phyloP scores from a whole-genome alignment of 441 rosid genomes.

The Flueggea neowawraea region DNA sequence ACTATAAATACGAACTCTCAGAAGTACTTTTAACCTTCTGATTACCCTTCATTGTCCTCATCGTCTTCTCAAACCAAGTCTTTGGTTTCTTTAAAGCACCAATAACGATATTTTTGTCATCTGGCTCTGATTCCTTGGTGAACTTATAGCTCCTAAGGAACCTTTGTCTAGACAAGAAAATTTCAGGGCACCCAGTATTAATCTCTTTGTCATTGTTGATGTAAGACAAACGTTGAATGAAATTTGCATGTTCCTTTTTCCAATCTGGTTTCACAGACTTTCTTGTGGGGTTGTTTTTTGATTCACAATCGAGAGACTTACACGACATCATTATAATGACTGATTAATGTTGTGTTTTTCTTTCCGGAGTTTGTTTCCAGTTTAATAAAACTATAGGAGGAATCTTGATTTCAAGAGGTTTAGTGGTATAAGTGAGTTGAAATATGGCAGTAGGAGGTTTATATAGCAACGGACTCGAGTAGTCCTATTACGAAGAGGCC shows the following conservation, averaged over 20 bases:
- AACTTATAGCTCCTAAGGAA: constrained; percentile 19
- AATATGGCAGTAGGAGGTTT: no score
- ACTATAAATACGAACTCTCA: not conserved
- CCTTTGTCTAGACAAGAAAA: constrained; percentile 11
- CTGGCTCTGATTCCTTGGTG: constrained; percentile 7
- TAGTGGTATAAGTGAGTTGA: no score
- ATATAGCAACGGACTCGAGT: no score
- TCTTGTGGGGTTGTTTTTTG: not conserved
- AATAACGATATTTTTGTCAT: not conserved
- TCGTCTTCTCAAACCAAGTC: not conserved
- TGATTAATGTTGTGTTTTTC: not conserved
- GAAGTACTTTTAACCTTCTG: not conserved
- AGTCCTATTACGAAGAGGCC: no score
- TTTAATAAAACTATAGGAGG: no score
- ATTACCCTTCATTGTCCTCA: not conserved
- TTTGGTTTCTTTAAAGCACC: not conserved
- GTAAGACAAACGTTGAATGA: not conserved
- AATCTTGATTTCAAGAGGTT: no score
- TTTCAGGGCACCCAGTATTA: constrained; percentile 4
- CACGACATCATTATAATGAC: not conserved
- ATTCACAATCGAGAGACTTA: not conserved
- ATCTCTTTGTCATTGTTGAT: not conserved
- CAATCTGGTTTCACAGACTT: constrained; percentile 21
- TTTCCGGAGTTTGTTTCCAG: no score
- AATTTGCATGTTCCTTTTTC: constrained; percentile 15